These are phyloP conservation scores for Mortierella sp. DNA, from an alignment of 371 early-diverging fungal species.

Conservation along the genomic window DNA sequence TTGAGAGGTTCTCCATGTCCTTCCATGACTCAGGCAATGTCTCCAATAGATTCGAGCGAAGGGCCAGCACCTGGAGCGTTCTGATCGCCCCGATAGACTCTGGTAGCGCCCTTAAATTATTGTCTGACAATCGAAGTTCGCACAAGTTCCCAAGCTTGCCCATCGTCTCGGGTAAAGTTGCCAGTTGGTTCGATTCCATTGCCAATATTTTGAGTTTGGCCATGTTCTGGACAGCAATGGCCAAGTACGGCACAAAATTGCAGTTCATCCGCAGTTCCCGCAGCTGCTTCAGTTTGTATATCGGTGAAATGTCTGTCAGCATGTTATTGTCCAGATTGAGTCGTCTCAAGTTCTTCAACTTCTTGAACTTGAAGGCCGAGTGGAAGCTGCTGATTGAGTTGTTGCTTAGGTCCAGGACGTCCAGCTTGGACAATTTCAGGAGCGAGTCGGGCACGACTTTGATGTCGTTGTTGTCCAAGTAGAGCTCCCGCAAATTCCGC, in stretches of 20 bases:
- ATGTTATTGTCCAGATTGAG: constrained; percentile 57
- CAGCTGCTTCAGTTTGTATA: constrained; percentile 66
- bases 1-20: constrained; percentile 60
- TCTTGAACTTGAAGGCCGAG: constrained; percentile 56
- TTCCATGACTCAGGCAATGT: constrained; percentile 56
- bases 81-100: constrained; percentile 58
- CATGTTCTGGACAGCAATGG: constrained; percentile 60
- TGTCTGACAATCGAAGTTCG: constrained; percentile 53
- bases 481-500: constrained; percentile 51
- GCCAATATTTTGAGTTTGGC: constrained; percentile 59
- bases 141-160: constrained; percentile 56
- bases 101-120: constrained; percentile 57
- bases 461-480: constrained; percentile 56
- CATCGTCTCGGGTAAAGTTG: constrained; percentile 54
- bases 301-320: constrained; percentile 55
- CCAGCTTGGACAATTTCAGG: constrained; percentile 60
- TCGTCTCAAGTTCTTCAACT: constrained; percentile 52
- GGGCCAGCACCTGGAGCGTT: constrained; percentile 58
- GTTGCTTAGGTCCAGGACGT: constrained; percentile 60
- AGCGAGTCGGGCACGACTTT: constrained; percentile 56
- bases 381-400: constrained; percentile 59
- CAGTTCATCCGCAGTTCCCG: constrained; percentile 54
- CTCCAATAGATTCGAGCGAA: constrained; percentile 63
- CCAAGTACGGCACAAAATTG: constrained; percentile 46
- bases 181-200: constrained; percentile 62